phyloP scores from a whole-genome alignment of 2,329 filamentous ascomycete genomes.

The Hypoxylon sp. region DNA sequence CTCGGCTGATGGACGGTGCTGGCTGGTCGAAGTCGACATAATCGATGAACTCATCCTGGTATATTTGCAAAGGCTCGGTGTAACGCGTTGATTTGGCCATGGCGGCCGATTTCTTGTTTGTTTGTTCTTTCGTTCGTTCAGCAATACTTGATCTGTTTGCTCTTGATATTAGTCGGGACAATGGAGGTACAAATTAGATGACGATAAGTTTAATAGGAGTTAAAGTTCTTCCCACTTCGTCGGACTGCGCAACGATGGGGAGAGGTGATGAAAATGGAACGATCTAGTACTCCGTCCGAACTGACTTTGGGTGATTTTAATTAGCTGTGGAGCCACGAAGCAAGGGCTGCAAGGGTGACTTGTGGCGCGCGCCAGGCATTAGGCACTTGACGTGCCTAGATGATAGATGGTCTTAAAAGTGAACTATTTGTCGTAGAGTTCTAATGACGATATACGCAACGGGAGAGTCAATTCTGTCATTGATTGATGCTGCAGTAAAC shows the following conservation, averaged over 20 bases:
- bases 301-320: constrained; percentile 45
- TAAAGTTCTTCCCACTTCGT: constrained; percentile 24
- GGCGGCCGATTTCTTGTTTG: constrained; percentile 48
- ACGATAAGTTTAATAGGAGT: constrained; percentile 30
- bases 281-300: constrained; percentile 36
- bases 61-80: constrained; percentile 59
- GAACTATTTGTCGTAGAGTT: constrained; percentile 34
- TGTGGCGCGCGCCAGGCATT: constrained; percentile 42
- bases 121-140: constrained; percentile 17
- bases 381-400: constrained; percentile 36
- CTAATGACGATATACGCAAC: constrained; percentile 37
- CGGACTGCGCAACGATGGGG: constrained; percentile 36
- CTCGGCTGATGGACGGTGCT: constrained; percentile 62
- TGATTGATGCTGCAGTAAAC: constrained; percentile 18
- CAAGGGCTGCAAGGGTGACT: constrained; percentile 46
- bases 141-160: constrained; percentile 11
- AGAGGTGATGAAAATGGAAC: constrained; percentile 34
- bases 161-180: constrained; percentile 22
- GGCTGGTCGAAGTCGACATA: constrained; percentile 58
- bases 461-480: constrained; percentile 17
- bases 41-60: too few relatives aligned
- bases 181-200: constrained; percentile 14
- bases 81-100: constrained; percentile 64
- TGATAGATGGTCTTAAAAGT: constrained; percentile 33
- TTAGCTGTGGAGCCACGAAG: constrained; percentile 47